Conservation (phyloP, 306 rosid species). For the Vicia sativa region DNA sequence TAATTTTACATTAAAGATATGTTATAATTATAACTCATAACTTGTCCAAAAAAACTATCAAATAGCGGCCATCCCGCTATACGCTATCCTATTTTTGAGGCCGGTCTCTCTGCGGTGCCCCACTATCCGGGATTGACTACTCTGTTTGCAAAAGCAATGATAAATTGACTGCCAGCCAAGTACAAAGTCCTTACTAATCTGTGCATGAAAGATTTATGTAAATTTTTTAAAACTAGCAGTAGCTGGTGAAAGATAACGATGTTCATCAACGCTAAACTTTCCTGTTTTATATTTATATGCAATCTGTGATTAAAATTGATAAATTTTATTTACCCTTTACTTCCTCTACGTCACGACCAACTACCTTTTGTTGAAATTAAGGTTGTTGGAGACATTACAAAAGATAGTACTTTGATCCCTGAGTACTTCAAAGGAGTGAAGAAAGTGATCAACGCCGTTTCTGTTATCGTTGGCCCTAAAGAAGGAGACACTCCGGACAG, state of each 20-base stretch:
- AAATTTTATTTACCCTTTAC: slow-evolving; percentile 12
- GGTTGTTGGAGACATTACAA: slow-evolving; percentile 91
- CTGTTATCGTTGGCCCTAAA: slow-evolving; percentile 97
- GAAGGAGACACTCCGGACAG: slow-evolving; percentile 98
- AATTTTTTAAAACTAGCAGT: slow-evolving; percentile 12
- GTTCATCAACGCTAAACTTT: slow-evolving; percentile 18
- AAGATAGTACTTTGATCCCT: slow-evolving; percentile 72
- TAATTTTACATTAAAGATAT: too few relatives aligned
- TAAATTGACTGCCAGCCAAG: slow-evolving; percentile 16
- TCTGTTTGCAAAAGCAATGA: slow-evolving; percentile 19
- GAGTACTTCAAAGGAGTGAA: slow-evolving; percentile 85
- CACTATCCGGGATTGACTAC: too few relatives aligned
- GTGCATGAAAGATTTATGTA: neutral
- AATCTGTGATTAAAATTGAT: slow-evolving; percentile 24
- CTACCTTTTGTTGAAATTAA: slow-evolving; percentile 38
- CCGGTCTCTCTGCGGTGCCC: too few relatives aligned
- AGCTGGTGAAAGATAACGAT: slow-evolving; percentile 32
- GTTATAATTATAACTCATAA: too few relatives aligned
- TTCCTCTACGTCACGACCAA: slow-evolving; percentile 9
- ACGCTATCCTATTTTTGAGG: too few relatives aligned
- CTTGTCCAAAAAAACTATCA: too few relatives aligned
- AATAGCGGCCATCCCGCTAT: too few relatives aligned
- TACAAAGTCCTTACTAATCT: slow-evolving; percentile 12
- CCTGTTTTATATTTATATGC: neutral
- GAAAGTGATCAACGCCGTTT: slow-evolving; percentile 80